Conservation (phyloP, 495 filamentous ascomycete species). For the Penicillium desertorum region DNA sequence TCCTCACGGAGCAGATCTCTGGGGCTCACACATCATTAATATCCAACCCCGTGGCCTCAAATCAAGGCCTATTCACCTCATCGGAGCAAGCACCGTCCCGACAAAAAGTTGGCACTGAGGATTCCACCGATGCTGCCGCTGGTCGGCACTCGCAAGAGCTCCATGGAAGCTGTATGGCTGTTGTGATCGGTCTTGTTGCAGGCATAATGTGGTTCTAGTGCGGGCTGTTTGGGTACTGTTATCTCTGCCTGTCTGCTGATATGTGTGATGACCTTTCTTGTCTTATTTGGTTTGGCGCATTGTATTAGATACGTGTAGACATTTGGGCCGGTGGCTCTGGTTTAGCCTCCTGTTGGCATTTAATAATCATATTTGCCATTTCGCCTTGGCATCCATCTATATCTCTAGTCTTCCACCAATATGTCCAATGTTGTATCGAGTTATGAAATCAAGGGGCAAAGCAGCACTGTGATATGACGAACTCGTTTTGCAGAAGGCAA, state of each 20-base stretch:
- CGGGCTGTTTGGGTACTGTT: neutral
- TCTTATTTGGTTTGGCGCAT: constrained; percentile 13
- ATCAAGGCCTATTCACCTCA: constrained; percentile 4
- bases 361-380: constrained; percentile 20
- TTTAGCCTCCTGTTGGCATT: constrained; percentile 26
- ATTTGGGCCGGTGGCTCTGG: constrained; percentile 28
- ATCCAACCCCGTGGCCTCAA: neutral
- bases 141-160: constrained; percentile 32
- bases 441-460: too few relatives aligned
- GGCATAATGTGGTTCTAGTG: constrained; percentile 46
- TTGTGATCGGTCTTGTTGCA: constrained; percentile 42
- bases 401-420: neutral
- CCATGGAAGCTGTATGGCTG: constrained; percentile 45
- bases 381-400: neutral
- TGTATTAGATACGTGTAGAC: constrained; percentile 14
- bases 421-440: neutral
- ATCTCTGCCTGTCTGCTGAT: constrained; percentile 20
- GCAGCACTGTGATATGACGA: too few relatives aligned
- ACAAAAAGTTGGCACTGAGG: constrained; percentile 17
- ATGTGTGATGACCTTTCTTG: constrained; percentile 27
- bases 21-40: constrained; percentile 5
- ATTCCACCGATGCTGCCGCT: constrained; percentile 30
- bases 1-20: neutral
- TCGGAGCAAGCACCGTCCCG: constrained; percentile 5
- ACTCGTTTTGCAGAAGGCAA: too few relatives aligned